Evolutionary conservation across 805 yeast species (phyloP).

Genomic region (Candida argentea): DNA sequence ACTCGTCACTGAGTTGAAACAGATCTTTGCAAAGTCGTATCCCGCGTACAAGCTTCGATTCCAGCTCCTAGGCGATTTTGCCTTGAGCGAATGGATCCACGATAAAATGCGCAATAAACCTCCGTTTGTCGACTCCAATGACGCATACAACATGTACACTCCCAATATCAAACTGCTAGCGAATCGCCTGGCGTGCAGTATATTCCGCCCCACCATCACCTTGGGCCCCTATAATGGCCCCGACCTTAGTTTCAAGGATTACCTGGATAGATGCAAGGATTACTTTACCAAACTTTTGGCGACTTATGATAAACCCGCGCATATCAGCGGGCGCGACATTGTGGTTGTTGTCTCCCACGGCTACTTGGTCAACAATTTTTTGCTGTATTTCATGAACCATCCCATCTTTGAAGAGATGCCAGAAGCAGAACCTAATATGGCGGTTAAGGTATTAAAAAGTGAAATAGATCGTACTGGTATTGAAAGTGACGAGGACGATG

Average conservation of each 20-base stretch:
- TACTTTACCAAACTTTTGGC: conserved; percentile 33
- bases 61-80: conserved; percentile 35
- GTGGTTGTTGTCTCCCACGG: conserved; percentile 33
- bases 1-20: conserved; percentile 19
- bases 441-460: conserved; percentile 10
- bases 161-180: conserved; percentile 28
- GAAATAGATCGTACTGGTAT: conserved; percentile 5
- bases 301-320: conserved; percentile 28
- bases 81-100: conserved; percentile 36
- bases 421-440: conserved; percentile 26
- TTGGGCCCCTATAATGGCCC: conserved; percentile 35
- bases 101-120: conserved; percentile 33
- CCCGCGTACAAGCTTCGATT: conserved; percentile 24
- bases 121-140: conserved; percentile 32
- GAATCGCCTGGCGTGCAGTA: conserved; percentile 24
- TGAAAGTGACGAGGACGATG: conserved; percentile 5
- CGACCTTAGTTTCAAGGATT: conserved; percentile 28
- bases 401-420: conserved; percentile 37
- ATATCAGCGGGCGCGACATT: conserved; percentile 22
- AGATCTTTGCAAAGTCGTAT: conserved; percentile 10
- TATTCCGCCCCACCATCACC: conserved; percentile 32
- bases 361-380: conserved; percentile 28
- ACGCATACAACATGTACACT: conserved; percentile 36
- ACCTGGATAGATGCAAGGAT: conserved; percentile 26
- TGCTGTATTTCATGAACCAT: conserved; percentile 31